Conservation (phyloP, 139 green algal species). For the Coelastrella sp. region DNA sequence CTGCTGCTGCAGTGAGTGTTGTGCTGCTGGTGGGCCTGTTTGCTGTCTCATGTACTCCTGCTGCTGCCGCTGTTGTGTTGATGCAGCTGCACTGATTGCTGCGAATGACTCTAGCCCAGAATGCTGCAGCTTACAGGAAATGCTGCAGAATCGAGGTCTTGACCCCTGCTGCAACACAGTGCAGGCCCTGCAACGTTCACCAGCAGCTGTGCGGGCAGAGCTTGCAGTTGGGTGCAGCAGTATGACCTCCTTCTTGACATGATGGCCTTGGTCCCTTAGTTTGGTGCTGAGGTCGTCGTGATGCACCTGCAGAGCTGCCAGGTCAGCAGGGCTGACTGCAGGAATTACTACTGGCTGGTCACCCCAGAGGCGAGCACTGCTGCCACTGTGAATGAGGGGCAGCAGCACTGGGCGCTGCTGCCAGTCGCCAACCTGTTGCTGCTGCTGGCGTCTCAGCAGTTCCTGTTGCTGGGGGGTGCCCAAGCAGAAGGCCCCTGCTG, state of each 20-base stretch:
- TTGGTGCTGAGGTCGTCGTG: background rate
- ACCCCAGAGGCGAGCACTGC: background rate
- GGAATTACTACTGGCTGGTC: background rate
- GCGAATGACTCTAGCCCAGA: background rate
- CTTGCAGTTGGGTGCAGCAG: background rate
- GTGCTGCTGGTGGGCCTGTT: background rate
- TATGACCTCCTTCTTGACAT: background rate
- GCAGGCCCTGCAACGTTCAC: no score
- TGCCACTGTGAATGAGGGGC: background rate
- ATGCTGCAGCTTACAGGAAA: conserved; percentile 21
- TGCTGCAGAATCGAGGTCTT: background rate
- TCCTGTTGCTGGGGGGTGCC: background rate
- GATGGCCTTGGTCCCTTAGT: background rate
- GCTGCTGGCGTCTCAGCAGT: background rate
- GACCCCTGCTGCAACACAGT: no score
- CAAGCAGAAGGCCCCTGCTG: background rate
- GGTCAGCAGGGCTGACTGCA: background rate
- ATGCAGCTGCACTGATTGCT: background rate
- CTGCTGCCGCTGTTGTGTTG: background rate
- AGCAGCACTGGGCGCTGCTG: conserved; percentile 1
- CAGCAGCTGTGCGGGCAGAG: no score
- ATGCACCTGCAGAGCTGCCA: background rate
- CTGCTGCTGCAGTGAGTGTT: background rate
- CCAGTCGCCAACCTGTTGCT: background rate
- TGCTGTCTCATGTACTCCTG: background rate